These are phyloP conservation scores for Pythium coloratum DNA, from an alignment of 352 stramenopile species.

Conservation along the genomic window DNA sequence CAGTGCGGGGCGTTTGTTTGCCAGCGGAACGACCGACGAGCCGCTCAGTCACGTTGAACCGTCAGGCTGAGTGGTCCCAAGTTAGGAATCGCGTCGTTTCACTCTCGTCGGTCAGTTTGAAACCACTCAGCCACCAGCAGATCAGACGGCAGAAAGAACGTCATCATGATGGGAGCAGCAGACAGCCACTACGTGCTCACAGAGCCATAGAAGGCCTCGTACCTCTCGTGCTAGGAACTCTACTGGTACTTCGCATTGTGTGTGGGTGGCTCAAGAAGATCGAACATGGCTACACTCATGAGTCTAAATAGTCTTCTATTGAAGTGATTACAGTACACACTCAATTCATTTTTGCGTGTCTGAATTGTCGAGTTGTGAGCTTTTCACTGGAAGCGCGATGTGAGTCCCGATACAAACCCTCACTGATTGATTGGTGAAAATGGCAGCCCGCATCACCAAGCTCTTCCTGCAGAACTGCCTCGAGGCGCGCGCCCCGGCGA, in stretches of 20 bases:
- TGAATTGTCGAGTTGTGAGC: slow-evolving; percentile 4
- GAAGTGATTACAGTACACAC: neutral
- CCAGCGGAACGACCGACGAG: neutral
- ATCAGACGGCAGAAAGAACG: neutral
- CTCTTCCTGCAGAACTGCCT: slow-evolving; percentile 69
- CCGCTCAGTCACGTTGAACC: neutral
- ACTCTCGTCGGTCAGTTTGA: neutral
- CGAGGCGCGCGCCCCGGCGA: slow-evolving; percentile 22
- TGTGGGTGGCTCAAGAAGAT: neutral
- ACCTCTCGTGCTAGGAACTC: too few relatives aligned
- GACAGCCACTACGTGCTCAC: too few relatives aligned
- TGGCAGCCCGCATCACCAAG: slow-evolving; percentile 71
- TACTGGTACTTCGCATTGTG: too few relatives aligned
- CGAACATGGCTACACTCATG: neutral
- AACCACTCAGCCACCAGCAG: neutral
- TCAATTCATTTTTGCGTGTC: slow-evolving; percentile 4
- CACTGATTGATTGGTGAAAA: slow-evolving; percentile 22
- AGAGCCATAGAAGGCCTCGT: too few relatives aligned
- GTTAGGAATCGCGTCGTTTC: neutral
- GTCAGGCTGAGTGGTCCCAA: neutral
- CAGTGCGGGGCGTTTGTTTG: neutral
- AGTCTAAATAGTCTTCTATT: neutral
- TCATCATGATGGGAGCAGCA: neutral
- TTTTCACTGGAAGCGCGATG: slow-evolving; percentile 1
- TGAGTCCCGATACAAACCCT: neutral